Percentiles rank a stretch among this genome's conserved stretches.
Conservation (phyloP, 129 eudicot genomes). For the Sambucus nigra region DNA sequence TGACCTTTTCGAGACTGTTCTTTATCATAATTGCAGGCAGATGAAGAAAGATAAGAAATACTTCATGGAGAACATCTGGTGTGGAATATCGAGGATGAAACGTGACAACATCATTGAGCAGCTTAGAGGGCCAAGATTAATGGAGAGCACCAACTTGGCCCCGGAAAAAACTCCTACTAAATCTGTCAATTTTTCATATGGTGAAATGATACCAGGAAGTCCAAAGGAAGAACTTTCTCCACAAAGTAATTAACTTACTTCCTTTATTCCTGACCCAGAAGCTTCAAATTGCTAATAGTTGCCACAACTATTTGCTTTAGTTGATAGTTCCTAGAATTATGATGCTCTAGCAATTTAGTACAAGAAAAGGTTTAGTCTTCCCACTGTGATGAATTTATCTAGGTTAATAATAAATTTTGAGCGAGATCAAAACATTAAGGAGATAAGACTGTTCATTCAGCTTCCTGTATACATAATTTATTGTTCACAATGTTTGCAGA, state of each 20-base stretch:
- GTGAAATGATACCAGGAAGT: constrained; percentile 62
- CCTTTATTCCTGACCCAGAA: background rate
- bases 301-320: too few relatives aligned
- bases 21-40: constrained; percentile 29
- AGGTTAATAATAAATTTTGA: too few relatives aligned
- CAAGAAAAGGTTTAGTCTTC: too few relatives aligned
- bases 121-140: constrained; percentile 42
- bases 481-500: constrained; percentile 24
- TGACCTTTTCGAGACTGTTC: background rate
- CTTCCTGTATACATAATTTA: too few relatives aligned
- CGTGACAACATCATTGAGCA: constrained; percentile 36
- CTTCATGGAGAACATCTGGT: constrained; percentile 54
- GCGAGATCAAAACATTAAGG: too few relatives aligned
- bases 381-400: too few relatives aligned
- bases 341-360: too few relatives aligned
- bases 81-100: constrained; percentile 58
- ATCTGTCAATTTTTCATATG: constrained; percentile 36
- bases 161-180: constrained; percentile 17
- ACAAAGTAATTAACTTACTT: constrained; percentile 22
- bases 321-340: too few relatives aligned
- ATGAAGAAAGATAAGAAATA: constrained; percentile 68
- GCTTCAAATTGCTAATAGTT: background rate
- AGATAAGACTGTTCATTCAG: too few relatives aligned
- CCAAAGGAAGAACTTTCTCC: constrained; percentile 28
- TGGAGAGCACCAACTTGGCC: constrained; percentile 15